Conservation (phyloP, 306 rosid genomes). For the Chamaecrista fasciculata region DNA sequence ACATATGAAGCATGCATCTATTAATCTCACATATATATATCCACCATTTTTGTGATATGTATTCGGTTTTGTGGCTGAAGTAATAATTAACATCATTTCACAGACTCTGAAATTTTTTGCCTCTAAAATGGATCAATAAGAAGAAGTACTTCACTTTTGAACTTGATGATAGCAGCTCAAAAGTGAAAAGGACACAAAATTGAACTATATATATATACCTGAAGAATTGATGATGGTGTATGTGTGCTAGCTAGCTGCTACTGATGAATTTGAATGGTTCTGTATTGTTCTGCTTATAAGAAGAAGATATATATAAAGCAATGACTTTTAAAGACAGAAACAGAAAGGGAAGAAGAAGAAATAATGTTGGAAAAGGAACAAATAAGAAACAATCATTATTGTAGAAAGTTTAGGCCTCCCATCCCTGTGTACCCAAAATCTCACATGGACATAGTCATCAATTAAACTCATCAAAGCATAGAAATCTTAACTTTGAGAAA, state of each 20-base stretch:
- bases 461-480: slow-evolving; percentile 22
- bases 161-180: not conserved
- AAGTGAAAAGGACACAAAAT: too few relatives aligned
- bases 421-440: slow-evolving; percentile 41
- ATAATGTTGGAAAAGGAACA: not conserved
- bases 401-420: slow-evolving; percentile 45
- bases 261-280: not conserved
- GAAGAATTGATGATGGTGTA: slow-evolving; percentile 16
- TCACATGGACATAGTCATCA: slow-evolving; percentile 41
- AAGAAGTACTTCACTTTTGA: not conserved
- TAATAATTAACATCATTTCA: not conserved
- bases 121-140: too few relatives aligned
- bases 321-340: slow-evolving; percentile 34
- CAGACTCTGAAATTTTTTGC: slow-evolving; percentile 14
- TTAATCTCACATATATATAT: too few relatives aligned
- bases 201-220: slow-evolving; percentile 39
- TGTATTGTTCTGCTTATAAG: not conserved
- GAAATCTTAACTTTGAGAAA: too few relatives aligned
- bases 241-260: too few relatives aligned
- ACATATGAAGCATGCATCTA: not conserved
- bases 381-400: slow-evolving; percentile 45
- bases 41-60: too few relatives aligned
- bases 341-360: not conserved
- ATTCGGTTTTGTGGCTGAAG: slow-evolving; percentile 23
- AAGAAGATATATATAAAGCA: too few relatives aligned